Evolutionary conservation across 2,329 filamentous ascomycete species (phyloP).

Genomic region (Aspergillus nomiae): DNA sequence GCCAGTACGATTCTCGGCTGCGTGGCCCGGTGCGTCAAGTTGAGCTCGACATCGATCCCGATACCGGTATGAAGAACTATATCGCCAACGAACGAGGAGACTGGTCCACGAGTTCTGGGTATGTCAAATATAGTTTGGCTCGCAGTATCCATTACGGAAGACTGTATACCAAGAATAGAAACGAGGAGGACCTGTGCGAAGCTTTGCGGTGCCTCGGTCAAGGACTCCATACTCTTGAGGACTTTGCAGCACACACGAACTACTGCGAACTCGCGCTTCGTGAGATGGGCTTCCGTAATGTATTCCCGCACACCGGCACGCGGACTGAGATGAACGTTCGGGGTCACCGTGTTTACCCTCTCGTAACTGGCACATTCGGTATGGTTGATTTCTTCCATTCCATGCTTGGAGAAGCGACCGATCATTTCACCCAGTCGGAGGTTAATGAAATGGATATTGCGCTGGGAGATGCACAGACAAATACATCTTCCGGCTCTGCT

Average conservation of each 20-base stretch:
- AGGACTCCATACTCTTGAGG: constrained; percentile 76
- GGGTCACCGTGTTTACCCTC: constrained; percentile 69
- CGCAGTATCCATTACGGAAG: constrained; percentile 77
- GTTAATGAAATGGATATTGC: constrained; percentile 78
- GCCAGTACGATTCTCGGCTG: constrained; percentile 73
- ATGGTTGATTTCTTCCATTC: constrained; percentile 84
- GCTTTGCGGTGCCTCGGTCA: constrained; percentile 76
- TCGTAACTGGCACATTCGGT: constrained; percentile 74
- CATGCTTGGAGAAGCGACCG: constrained; percentile 73
- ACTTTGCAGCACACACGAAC: constrained; percentile 78
- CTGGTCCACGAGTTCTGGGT: constrained; percentile 89
- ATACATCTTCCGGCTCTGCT: constrained; percentile 46
- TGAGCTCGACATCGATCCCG: constrained; percentile 72
- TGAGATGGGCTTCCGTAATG: constrained; percentile 67
- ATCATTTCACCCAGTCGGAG: constrained; percentile 83
- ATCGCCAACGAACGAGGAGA: constrained; percentile 86
- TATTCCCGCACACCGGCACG: constrained; percentile 74
- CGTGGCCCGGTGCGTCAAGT: constrained; percentile 73
- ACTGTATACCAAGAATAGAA: constrained; percentile 68
- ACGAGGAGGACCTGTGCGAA: constrained; percentile 77
- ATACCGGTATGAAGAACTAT: constrained; percentile 98
- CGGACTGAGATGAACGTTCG: constrained; percentile 65
- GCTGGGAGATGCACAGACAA: constrained; percentile 67
- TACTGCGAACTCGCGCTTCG: constrained; percentile 77
- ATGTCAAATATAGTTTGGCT: constrained; percentile 73